Conservation (phyloP, 1,284 basidiomycete species). For the Puccinia sorghi region DNA sequence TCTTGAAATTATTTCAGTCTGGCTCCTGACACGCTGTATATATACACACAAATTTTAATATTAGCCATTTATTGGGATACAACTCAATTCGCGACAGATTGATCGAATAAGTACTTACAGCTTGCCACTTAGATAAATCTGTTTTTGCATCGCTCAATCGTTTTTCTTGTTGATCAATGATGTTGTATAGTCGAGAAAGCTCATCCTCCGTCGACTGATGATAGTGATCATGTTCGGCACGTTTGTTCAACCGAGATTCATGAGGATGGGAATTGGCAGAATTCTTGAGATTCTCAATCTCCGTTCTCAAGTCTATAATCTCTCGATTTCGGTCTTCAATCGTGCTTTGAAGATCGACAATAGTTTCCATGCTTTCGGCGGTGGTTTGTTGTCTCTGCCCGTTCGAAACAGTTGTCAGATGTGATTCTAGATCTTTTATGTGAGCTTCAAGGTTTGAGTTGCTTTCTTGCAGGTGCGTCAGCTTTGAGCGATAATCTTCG, state of each 20-base stretch:
- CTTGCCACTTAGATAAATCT: conserved; percentile 49
- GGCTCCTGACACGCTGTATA: conserved; percentile 36
- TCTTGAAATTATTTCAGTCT: conserved; percentile 36
- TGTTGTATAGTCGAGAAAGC: conserved; percentile 38
- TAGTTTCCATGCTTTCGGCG: conserved; percentile 45
- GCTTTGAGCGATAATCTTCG: conserved; percentile 28
- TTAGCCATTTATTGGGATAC: background rate
- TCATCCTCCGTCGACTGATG: conserved; percentile 40
- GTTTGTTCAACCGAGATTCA: conserved; percentile 17
- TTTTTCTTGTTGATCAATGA: conserved; percentile 46
- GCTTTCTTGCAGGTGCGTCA: conserved; percentile 22
- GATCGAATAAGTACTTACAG: conserved; percentile 23
- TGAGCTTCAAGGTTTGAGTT: conserved; percentile 35
- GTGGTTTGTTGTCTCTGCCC: conserved; percentile 36
- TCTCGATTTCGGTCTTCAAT: conserved; percentile 45
- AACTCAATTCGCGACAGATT: background rate
- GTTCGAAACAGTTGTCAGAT: conserved; percentile 19
- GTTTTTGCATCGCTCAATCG: conserved; percentile 48
- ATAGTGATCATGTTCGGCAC: conserved; percentile 34
- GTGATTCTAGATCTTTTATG: conserved; percentile 29
- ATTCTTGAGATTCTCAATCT: conserved; percentile 20
- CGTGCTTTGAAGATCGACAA: conserved; percentile 47
- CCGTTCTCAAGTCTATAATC: conserved; percentile 7
- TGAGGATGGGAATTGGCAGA: conserved; percentile 1
- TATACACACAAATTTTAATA: background rate